These are phyloP conservation scores for Saccharomyces pastorianus DNA, from an alignment of 1,139 yeast species.

Conservation along the genomic window DNA sequence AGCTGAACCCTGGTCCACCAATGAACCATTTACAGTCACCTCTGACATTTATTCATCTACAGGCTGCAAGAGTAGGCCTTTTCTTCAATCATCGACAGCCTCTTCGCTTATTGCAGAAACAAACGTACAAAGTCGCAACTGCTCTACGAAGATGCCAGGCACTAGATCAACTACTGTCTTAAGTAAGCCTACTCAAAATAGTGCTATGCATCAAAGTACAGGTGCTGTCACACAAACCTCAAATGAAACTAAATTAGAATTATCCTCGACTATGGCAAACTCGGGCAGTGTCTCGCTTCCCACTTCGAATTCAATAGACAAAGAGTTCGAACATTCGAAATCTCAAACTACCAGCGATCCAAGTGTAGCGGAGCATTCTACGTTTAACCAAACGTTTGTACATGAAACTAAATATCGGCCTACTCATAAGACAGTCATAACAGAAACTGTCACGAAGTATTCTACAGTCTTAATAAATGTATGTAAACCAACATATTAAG, in stretches of 20 bases:
- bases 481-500: not conserved
- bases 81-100: not conserved
- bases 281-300: not conserved
- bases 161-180: not conserved
- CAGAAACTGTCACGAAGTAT: not conserved
- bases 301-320: not conserved
- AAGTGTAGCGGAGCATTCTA: not conserved
- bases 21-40: constrained; percentile 11
- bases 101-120: not conserved
- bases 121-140: not conserved
- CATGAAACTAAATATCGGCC: not conserved
- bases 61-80: not conserved
- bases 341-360: not conserved
- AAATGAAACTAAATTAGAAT: not conserved
- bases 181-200: not conserved
- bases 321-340: not conserved
- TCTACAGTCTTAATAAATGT: not conserved
- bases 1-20: constrained; percentile 17
- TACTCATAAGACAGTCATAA: not conserved
- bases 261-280: not conserved
- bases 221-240: not conserved
- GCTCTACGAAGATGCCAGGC: not conserved
- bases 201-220: not conserved
- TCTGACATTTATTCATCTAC: constrained; percentile 6
- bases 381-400: not conserved